Base-by-base conservation (phyloP, 805 yeast genomes). In the Metschnikowia cubensis region DNA sequence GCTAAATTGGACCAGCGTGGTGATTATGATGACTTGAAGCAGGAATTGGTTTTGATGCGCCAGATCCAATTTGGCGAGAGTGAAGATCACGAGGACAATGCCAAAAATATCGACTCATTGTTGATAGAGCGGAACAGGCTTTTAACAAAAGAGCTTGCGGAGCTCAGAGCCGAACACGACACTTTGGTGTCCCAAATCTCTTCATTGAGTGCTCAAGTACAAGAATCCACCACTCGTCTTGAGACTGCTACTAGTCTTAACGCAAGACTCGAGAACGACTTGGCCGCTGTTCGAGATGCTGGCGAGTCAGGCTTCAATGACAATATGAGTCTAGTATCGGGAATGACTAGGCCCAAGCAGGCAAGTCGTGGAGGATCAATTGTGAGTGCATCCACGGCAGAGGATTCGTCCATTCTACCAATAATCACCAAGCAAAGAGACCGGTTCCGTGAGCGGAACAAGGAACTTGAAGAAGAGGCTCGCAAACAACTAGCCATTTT, bases 371-470 rank as follows among this genome's bases (percentile, higher is more conserved):
- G 42, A 4, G 47, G 50, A 3, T 37, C 58, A 20, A 31, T 79
- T 82, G 1, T 75, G 75, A 44, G 75, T 76, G 72, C 73, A 11
- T 51, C 55, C n/a, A 48, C 52, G 8, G 45, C 42, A 5, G 67
- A 62, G 37, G 81, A 79, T 47, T 61, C 74, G 11, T 77, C 83
- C 3, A 81, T 91, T 29, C 67, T 92, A 45, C 95, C 96, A 1
- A 89, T 92, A 47, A 82, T 94, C 29, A 90, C 97, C 13, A 91
- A 92, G 62, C 99, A 92, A 70, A 82, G 99, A 65, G 99, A 92
- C 66, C 75, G 99, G 54, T 90, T 91, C 74, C 83, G 95, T 59
- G 78, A 81, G n/a, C 78, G 89, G 48, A 89, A 86, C 60, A 80
- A 79, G 50, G 96, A 89, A 63, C 75, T 94, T 48, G 98, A 92